Base-by-base conservation (phyloP, 768 basidiomycete species). In the Inosperma sp. region DNA sequence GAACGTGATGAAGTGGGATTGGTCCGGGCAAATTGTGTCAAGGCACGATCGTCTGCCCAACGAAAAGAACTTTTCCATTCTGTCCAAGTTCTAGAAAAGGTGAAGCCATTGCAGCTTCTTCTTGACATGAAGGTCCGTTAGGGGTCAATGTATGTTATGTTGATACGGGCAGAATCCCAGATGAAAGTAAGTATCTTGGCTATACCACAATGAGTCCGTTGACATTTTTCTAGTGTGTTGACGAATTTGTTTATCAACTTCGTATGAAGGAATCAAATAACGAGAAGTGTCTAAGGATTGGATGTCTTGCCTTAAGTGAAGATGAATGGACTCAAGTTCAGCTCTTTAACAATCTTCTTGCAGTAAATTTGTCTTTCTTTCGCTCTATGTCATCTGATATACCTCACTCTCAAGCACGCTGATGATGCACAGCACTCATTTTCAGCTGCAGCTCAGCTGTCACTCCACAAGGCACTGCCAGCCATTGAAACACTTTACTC, bases 401-500 rank as follows among this genome's bases (percentile, higher is more conserved):
- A 41, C 21, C 40, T 48, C 16, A 10, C 17, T n/a, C 21, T 35
- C 2, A 7, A 51, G 49, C 23, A 51, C 17, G 52, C 52, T 14
- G 39, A 54, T 36, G 1, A 29, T 14, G 48, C 40, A 1, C 60
- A 61, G 39, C 57, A 61, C 12, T 41, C 56, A 10, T 61, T 59
- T n/a, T 59, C 56, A 5, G 54, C 57, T 14, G 57, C 26, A 7
- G 37, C 33, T 8, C 8, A 17, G 1, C 59, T 61, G 0, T 56
- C 62, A 9, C 60, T 65, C 12, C 59, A 63, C 26, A 57, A 58
- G 6, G 62, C 60, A 0, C 58, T 64, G 7, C 63, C 61, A 13
- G 63, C 62, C 0, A 56, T 65, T 3, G 59, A 65, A 43, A 42
- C 29, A 2, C 49, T 67, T 7, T 56, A 67, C 46, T n/a, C 43